These are phyloP conservation scores for Ehretia macrophylla DNA, from an alignment of 257 asterid species.

Conservation along the genomic window DNA sequence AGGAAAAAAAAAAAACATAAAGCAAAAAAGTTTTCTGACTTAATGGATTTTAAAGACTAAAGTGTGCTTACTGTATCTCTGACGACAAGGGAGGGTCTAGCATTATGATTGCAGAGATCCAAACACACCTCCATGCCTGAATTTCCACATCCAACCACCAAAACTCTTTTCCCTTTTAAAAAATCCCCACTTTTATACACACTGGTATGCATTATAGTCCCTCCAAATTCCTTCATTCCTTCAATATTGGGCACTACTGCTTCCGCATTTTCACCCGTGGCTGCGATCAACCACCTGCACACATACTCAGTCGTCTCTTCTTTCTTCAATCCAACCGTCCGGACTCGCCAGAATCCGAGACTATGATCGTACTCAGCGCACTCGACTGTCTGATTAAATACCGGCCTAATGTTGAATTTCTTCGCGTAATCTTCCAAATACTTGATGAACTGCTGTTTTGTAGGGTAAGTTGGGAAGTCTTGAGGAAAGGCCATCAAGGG, in stretches of 20 bases:
- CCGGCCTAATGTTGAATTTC: conserved; percentile 47
- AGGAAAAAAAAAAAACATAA: not conserved
- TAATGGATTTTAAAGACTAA: not conserved
- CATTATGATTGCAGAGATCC: conserved; percentile 64
- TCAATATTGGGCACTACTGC: conserved; percentile 43
- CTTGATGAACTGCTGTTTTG: conserved; percentile 48
- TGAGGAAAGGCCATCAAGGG: conserved; percentile 60
- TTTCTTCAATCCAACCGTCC: conserved; percentile 11
- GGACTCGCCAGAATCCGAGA: conserved; percentile 43
- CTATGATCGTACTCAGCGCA: conserved; percentile 37
- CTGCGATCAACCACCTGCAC: conserved; percentile 54
- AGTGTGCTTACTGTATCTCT: conserved; percentile 51
- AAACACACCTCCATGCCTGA: conserved; percentile 85
- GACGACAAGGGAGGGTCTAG: conserved; percentile 55
- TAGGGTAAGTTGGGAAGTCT: conserved; percentile 58
- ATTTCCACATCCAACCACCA: conserved; percentile 79
- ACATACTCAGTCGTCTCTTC: conserved; percentile 30
- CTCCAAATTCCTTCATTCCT: conserved; percentile 46
- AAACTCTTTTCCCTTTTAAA: conserved; percentile 44
- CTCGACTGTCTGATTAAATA: conserved; percentile 36
- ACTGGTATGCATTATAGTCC: conserved; percentile 57
- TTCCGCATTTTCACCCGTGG: conserved; percentile 79
- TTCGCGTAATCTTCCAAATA: conserved; percentile 52
- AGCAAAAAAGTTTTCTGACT: not conserved
- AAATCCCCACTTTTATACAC: conserved; percentile 47